Percentiles rank a stretch among this genome's conserved stretches.
Conservation (phyloP, 2,329 filamentous ascomycete genomes). For the Chaetomium sp. region DNA sequence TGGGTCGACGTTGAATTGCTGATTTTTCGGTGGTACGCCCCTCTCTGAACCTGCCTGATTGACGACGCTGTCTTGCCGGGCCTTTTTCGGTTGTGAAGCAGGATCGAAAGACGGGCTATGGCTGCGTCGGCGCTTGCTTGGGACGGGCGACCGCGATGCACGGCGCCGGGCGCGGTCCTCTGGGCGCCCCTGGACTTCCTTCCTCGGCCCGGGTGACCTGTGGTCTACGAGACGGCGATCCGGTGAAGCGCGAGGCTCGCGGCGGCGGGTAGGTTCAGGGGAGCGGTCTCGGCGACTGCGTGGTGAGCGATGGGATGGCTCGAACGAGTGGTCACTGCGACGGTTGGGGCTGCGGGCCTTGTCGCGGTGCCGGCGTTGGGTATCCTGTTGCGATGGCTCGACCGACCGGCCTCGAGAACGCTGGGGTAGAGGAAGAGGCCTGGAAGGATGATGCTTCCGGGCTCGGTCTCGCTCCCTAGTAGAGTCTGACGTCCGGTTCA, state of each 20-base stretch:
- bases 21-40: constrained; percentile 24
- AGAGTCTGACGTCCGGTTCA: constrained; percentile 35
- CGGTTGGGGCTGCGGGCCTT: constrained; percentile 31
- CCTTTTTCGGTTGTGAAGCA: constrained; percentile 33
- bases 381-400: constrained; percentile 26
- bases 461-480: constrained; percentile 41
- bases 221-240: constrained; percentile 24
- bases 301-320: constrained; percentile 28
- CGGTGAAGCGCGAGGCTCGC: constrained; percentile 26
- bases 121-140: constrained; percentile 39
- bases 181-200: constrained; percentile 23
- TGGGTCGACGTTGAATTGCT: constrained; percentile 24
- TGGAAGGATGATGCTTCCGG: constrained; percentile 36
- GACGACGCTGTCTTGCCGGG: constrained; percentile 28
- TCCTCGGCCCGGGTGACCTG: constrained; percentile 21
- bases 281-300: constrained; percentile 31
- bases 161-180: constrained; percentile 25
- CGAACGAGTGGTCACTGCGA: constrained; percentile 23
- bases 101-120: constrained; percentile 33
- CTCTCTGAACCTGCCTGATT: constrained; percentile 30
- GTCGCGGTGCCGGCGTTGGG: constrained; percentile 28
- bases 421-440: constrained; percentile 11
- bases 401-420: constrained; percentile 24
- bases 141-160: constrained; percentile 35
- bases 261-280: constrained; percentile 24